Evolutionary conservation across 768 basidiomycete genomes (phyloP).

Genomic region (Ramaria rubella): DNA sequence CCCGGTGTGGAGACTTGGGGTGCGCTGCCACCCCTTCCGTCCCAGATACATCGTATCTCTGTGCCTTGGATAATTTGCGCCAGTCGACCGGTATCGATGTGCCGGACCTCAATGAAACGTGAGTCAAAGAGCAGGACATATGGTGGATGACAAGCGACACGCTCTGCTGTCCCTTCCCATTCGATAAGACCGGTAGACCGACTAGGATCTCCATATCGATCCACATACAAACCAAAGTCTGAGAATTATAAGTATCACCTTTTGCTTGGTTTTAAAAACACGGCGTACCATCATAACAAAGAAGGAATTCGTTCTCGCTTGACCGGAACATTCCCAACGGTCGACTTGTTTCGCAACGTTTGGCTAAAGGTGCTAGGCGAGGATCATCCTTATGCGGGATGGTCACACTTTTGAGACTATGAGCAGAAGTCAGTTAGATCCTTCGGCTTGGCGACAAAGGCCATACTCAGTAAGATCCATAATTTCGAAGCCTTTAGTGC

Average conservation of each 20-base stretch:
- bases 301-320: slow-evolving; percentile 80
- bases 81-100: slow-evolving; percentile 72
- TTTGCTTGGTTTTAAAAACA: not conserved
- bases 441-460: not conserved
- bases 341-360: slow-evolving; percentile 71
- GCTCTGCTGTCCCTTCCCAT: slow-evolving; percentile 91
- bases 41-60: slow-evolving; percentile 85
- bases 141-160: slow-evolving; percentile 83
- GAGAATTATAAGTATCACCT: slow-evolving; percentile 2
- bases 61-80: slow-evolving; percentile 77
- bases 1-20: slow-evolving; percentile 32
- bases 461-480: slow-evolving; percentile 91
- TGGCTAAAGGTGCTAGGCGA: slow-evolving; percentile 58
- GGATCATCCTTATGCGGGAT: slow-evolving; percentile 80
- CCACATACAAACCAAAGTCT: slow-evolving; percentile 92
- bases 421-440: not conserved
- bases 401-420: slow-evolving; percentile 79
- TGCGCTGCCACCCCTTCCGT: slow-evolving; percentile 53
- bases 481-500: slow-evolving; percentile 93
- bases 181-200: slow-evolving; percentile 68
- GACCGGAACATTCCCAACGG: slow-evolving; percentile 89
- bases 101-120: slow-evolving; percentile 86
- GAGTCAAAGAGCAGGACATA: slow-evolving; percentile 84
- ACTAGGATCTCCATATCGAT: slow-evolving; percentile 85
- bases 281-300: slow-evolving; percentile 76